Evolutionary conservation across 164 flowering plant genomes (phyloP), one percentile per base, ranked within the genome.

Genomic region (Cinnamomum chago): DNA sequence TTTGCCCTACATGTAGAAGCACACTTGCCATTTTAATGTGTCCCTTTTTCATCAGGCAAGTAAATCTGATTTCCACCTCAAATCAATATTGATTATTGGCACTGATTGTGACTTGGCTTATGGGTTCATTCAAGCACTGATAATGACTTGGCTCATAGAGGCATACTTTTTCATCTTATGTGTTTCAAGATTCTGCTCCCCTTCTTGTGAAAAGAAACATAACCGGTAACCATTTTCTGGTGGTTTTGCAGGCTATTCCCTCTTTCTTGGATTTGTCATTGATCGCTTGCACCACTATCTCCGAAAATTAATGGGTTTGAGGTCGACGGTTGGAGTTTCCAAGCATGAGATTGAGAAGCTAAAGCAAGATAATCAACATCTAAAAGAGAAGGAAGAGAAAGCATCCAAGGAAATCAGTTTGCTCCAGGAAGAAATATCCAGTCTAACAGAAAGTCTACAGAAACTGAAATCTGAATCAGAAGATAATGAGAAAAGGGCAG

Each of bases 271-370:
- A 28, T 89, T 91, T 72, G 47, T 93, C 62, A 90, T 95, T 77
- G 97, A 91, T 66, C 90, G 93, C 1, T 80, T 93, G 87, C 98
- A 95, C 80, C 88, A 90, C 76, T 90, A 91, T 80, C 89, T 92
- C 17, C 85, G 68, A 50, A 93, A 93, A 72, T 78, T 92, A 55
- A 80, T 76, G 50, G 79, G 79, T 15, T 50, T 91, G 62, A 88
- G 91, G 77, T 76, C 81, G 55, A 83, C 52, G 5, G 82, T 75
- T 50, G 88, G 86, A 72, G 81, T 77, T 78, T 85, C 88, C 3
- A 90, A 87, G 78, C 79, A 88, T 73, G 92, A 92, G 77, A 78
- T 88, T 25, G 92, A 86, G 77, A 86, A 70, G 70, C 92, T 95
- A 62, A 83, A 85, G 81, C 85, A 83, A 78, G 93, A 89, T 65